Evolutionary conservation across 495 filamentous ascomycete genomes (phyloP), one percentile per base, ranked within the genome.

Genomic region (Apodospora peruviana): DNA sequence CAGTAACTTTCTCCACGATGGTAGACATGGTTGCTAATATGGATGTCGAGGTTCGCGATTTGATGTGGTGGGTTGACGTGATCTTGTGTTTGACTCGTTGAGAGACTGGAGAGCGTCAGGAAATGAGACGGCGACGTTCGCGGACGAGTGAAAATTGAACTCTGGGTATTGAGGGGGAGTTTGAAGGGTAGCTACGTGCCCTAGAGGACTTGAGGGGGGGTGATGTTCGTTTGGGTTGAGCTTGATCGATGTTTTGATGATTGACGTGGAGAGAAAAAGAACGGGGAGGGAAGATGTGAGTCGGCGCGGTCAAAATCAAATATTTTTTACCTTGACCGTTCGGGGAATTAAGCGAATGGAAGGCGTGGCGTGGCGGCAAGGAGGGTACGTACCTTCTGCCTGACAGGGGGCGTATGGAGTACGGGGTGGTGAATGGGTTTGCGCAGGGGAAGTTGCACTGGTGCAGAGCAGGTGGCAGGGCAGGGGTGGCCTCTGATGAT

Each of bases 111-210:
- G 59, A 57, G 66, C 65, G 54, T 49, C 63, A 57, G 45, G 49
- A 57, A 42, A 37, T 43, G 37, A 25, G 48, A 47, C 25, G 52
- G 45, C 55, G 71, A 70, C 68, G 67, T 71, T 74, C 55, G 60
- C 65, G 64, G 67, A 69, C 66, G 61, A 58, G 63, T 51, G 41
- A 48, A 57, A 29, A 61, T 71, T 75, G 69, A 71, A 76, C 74
- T 78, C 72, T 78, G 74, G 75, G 69, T 63, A 57, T 65, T 63
- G 71, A 72, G 75, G 76, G 76, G 77, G 74, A 71, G 70, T 72
- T 65, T 76, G 77, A 77, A 90, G 87, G 87, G 87, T 89, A 86
- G 87, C 86, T 91, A 77, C 66, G 86, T 86, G 87, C 87, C 87
- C 86, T 88, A 91, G 86, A 87, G 73, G 73, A 60, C 55, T 63